Evolutionary conservation across 2,329 filamentous ascomycete species (phyloP), one percentile per base, ranked within the genome.

Genomic region (Purpureocillium takamizusanense): DNA sequence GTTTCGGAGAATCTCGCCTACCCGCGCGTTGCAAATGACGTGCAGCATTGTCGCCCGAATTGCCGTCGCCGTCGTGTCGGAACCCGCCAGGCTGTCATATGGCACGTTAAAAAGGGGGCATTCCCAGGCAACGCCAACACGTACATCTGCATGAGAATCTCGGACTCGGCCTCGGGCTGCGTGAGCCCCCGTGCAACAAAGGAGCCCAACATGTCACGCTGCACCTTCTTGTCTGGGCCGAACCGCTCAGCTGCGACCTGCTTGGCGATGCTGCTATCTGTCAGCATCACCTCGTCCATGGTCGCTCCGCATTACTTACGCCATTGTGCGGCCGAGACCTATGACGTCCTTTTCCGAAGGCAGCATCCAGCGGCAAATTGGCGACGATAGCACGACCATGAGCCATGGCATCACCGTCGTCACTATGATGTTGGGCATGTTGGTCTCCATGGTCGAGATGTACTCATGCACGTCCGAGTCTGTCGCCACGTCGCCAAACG

Each of bases 41-140:
- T 72, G 65, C 16, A 78, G 62, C 39, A 78, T 45, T 1, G 66
- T 73, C 29, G 66, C 60, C 3, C 75, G 67, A 9, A 80, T 65
- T 2, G 66, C 66, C 1, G 70, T 73, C 1, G 76, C 72, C 0
- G 73, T 75, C 3, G 72, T 77, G 42, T 79, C 75, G 1, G 72
- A 72, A 4, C 75, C 76, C 4, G 74, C 74, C 5, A 74, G 59
- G 31, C 65, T 65, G 33, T 37, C 12, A 10, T 10, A 17, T n/a
- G 14, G 16, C 13, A 38, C n/a, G n/a, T n/a, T n/a, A n/a, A n/a
- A n/a, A n/a, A n/a, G n/a, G n/a, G n/a, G n/a, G n/a, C n/a, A n/a
- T n/a, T n/a, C 21, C 21, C 10, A 5, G 21, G 21, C 21, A 25
- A 25, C 21, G 6, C 6, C 21, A 25, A 25, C 6, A 28, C 47